A percentile compares a stretch with the other conserved stretches of the same genome.
These are phyloP conservation scores for Geranium brycei DNA, from an alignment of 345 rosid species.

Conservation along the genomic window DNA sequence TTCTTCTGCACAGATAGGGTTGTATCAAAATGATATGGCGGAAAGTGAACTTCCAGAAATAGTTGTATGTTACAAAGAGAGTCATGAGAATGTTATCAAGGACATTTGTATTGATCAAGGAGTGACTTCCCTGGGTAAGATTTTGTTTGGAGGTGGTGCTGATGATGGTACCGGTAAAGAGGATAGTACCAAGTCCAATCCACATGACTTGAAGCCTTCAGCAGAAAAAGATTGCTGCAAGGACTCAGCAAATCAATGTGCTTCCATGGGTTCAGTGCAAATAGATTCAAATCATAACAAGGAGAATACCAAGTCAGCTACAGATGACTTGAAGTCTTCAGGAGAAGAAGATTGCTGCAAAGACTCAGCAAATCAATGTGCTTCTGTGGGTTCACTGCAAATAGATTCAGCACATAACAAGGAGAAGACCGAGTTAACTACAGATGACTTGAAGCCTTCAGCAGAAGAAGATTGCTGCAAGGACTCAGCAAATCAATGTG, in stretches of 20 bases:
- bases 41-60: slow-evolving; percentile 52
- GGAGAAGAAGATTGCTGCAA: slow-evolving; percentile 12
- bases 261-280: no score
- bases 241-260: no score
- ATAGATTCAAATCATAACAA: no score
- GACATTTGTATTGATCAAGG: slow-evolving; percentile 75
- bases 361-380: slow-evolving; percentile 3
- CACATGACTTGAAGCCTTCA: no score
- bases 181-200: background rate
- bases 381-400: background rate
- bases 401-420: no score
- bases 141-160: slow-evolving; percentile 21
- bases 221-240: no score
- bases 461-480: no score
- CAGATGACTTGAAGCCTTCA: no score
- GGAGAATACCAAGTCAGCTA: no score
- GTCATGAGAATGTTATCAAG: slow-evolving; percentile 41
- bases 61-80: slow-evolving; percentile 56
- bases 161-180: background rate
- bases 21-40: slow-evolving; percentile 19
- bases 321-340: slow-evolving; percentile 14
- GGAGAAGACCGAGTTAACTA: no score
- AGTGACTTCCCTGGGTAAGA: slow-evolving; percentile 40
- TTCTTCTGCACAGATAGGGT: no score
- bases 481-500: no score